phyloP scores from a whole-genome alignment of 768 basidiomycete genomes.

The Cyathus striatus region DNA sequence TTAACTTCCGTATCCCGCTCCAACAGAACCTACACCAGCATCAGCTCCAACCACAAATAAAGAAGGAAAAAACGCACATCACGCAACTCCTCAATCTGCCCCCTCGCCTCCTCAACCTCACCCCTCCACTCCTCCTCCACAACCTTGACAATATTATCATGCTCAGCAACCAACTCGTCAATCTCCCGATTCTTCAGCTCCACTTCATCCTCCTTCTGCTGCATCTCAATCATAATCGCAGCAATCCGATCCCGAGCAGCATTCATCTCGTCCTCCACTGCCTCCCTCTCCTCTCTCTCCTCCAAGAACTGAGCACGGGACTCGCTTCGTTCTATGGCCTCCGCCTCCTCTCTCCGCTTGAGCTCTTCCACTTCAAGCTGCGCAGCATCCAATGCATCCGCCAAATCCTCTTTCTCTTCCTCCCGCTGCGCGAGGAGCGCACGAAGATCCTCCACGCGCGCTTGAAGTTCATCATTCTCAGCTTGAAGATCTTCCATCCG shows the following conservation, averaged over 20 bases:
- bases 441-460: constrained; percentile 51
- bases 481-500: constrained; percentile 54
- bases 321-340: constrained; percentile 64
- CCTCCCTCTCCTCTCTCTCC: constrained; percentile 69
- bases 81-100: constrained; percentile 76
- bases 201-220: constrained; percentile 84
- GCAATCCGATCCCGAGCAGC: constrained; percentile 72
- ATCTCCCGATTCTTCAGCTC: constrained; percentile 76
- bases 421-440: constrained; percentile 51
- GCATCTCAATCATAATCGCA: constrained; percentile 75
- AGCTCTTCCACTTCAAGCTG: constrained; percentile 64
- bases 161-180: constrained; percentile 71
- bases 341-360: constrained; percentile 55
- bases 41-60: neutral
- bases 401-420: constrained; percentile 70
- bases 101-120: constrained; percentile 72
- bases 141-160: constrained; percentile 70
- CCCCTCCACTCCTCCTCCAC: constrained; percentile 89
- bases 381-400: constrained; percentile 60
- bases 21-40: constrained; percentile 53
- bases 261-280: constrained; percentile 75
- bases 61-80: constrained; percentile 51
- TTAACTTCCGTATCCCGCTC: constrained; percentile 79
- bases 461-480: constrained; percentile 59
- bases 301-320: constrained; percentile 69